Evolutionary conservation across 2,329 filamentous ascomycete genomes (phyloP).

Genomic region (Aspergillus alliaceus): DNA sequence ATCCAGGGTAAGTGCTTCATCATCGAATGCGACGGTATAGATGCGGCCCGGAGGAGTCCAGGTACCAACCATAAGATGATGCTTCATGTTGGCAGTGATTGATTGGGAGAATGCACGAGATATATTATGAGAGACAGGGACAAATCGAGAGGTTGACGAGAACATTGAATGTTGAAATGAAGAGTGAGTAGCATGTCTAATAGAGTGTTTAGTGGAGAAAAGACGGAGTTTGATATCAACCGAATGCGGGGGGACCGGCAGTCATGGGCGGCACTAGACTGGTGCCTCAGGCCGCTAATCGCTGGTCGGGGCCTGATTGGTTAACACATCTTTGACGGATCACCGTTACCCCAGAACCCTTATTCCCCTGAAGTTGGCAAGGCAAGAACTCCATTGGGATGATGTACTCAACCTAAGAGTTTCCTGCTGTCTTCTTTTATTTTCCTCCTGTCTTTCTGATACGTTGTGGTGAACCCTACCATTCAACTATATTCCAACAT

Average conservation of each 20-base stretch:
- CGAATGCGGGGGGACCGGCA: neutral
- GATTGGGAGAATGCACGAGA: conserved; percentile 5
- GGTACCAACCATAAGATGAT: conserved; percentile 89
- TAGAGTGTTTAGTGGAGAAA: too few relatives aligned
- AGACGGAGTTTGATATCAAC: neutral
- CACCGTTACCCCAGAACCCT: too few relatives aligned
- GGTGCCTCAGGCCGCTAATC: neutral
- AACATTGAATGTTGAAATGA: neutral
- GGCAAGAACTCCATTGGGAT: too few relatives aligned
- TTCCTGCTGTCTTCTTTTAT: too few relatives aligned
- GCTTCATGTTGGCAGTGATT: conserved; percentile 64
- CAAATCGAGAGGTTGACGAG: neutral
- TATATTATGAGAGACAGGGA: neutral
- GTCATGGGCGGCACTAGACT: neutral
- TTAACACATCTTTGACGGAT: too few relatives aligned
- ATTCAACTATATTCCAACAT: too few relatives aligned
- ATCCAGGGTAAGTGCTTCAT: conserved; percentile 71
- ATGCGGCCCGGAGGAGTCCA: conserved; percentile 90
- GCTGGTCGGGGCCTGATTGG: too few relatives aligned
- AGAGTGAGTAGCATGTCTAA: too few relatives aligned
- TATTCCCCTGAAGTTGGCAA: too few relatives aligned
- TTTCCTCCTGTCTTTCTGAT: too few relatives aligned
- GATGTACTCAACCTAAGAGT: too few relatives aligned
- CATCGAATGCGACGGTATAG: conserved; percentile 85
- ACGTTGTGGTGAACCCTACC: too few relatives aligned